A percentile compares a stretch with the other conserved stretches of the same genome.
These are phyloP conservation scores for Flaveria sonorensis DNA, from an alignment of 129 eudicot genomes.

Conservation along the genomic window DNA sequence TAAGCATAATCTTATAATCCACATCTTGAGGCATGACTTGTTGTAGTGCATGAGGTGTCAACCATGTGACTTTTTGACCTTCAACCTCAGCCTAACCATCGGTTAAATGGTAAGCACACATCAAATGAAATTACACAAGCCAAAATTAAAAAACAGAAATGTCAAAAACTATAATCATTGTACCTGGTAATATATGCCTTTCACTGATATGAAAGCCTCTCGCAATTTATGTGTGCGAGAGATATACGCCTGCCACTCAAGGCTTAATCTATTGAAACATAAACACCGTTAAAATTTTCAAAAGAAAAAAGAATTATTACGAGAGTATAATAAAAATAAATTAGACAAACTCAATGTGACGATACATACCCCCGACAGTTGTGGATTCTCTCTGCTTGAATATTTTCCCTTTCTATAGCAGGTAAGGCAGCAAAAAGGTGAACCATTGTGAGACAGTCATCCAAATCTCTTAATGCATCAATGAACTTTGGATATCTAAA, in stretches of 20 bases:
- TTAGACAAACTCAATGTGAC: too few relatives aligned
- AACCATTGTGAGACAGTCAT: conserved; percentile 88
- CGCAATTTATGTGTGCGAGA: conserved; percentile 83
- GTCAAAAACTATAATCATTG: neutral
- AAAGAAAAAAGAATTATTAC: neutral
- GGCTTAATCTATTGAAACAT: conserved; percentile 63
- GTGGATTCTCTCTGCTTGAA: conserved; percentile 67
- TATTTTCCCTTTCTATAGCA: conserved; percentile 72
- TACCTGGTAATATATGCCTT: conserved; percentile 96
- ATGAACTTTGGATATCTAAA: conserved; percentile 79
- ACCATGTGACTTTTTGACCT: conserved; percentile 85
- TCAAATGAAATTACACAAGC: neutral
- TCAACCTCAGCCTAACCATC: conserved; percentile 66
- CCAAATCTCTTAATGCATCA: conserved; percentile 88
- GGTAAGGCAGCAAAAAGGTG: conserved; percentile 93
- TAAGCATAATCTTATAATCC: conserved; percentile 77
- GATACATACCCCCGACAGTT: conserved; percentile 66
- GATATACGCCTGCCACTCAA: conserved; percentile 90
- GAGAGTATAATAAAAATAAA: neutral
- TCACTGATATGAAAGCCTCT: conserved; percentile 84
- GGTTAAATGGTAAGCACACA: neutral
- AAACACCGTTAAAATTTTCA: neutral
- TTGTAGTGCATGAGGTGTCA: conserved; percentile 84
- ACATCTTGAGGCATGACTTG: conserved; percentile 83
- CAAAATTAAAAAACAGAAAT: neutral